These are phyloP conservation scores for Aureobasidium melanogenum DNA, from an alignment of 2,329 filamentous ascomycete genomes.

Conservation along the genomic window DNA sequence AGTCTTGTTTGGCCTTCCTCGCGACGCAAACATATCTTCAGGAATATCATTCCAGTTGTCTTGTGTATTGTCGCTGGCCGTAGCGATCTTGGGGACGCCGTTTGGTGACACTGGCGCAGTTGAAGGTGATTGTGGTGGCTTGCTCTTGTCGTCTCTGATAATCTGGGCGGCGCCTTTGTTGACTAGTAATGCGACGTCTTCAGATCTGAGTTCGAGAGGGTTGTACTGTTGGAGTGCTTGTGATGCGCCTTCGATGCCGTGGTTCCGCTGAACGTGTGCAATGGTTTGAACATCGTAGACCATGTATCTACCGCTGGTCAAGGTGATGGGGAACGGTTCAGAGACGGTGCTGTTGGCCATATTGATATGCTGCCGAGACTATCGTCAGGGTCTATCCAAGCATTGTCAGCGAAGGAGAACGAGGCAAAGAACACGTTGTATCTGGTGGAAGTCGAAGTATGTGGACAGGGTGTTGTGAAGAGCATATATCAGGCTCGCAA, in stretches of 20 bases:
- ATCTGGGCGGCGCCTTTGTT: slow-evolving; percentile 68
- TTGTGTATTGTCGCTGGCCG: slow-evolving; percentile 9
- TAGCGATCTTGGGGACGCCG: slow-evolving; percentile 13
- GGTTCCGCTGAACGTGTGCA: slow-evolving; percentile 64
- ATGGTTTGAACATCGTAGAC: slow-evolving; percentile 81
- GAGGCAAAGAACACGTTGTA: neutral
- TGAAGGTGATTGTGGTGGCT: slow-evolving; percentile 20
- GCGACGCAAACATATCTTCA: slow-evolving; percentile 15
- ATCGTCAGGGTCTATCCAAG: slow-evolving; percentile 46
- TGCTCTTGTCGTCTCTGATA: slow-evolving; percentile 72
- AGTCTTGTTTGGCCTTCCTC: neutral
- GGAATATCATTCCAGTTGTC: slow-evolving; percentile 16
- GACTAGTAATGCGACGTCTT: slow-evolving; percentile 77
- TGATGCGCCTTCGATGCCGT: slow-evolving; percentile 81
- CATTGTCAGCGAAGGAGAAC: slow-evolving; percentile 32
- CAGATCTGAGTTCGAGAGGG: slow-evolving; percentile 79
- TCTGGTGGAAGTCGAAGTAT: neutral
- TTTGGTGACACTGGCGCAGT: slow-evolving; percentile 24
- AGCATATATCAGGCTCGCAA: slow-evolving; percentile 34
- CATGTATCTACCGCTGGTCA: slow-evolving; percentile 71
- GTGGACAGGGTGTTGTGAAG: slow-evolving; percentile 21
- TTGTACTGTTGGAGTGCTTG: slow-evolving; percentile 92
- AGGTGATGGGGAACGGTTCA: slow-evolving; percentile 68
- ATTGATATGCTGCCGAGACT: slow-evolving; percentile 15
- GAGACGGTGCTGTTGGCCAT: slow-evolving; percentile 29